Evolutionary conservation across 2,329 filamentous ascomycete genomes (phyloP), one percentile per base, ranked within the genome.

Genomic region (Neofusicoccum cordaticola): DNA sequence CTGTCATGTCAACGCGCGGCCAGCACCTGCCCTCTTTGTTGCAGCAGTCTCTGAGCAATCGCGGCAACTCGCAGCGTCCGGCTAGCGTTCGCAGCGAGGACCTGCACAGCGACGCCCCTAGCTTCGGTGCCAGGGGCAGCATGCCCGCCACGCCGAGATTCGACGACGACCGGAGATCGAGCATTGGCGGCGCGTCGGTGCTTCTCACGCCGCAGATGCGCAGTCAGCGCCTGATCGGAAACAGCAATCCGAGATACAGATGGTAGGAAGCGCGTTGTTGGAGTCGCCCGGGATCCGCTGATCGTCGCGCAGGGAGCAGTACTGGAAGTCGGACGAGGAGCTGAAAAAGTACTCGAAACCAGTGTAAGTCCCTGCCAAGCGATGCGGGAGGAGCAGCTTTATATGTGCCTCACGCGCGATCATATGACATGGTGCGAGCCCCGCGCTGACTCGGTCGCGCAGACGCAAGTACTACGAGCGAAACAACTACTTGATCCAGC

Each of bases 391-490:
- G 19, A 9, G 2, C 9, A 51, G 22, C 51, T 19, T 47, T 60
- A 45, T 45, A 60, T 60, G 8, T 12, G 15, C 7, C 9, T 35
- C 22, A 19, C 53, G 13, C 53, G 41, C 53, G 22, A 17, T 48
- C 58, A 62, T 50, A 41, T 62, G 35, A 19, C 17, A 37, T 62
- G 64, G 53, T 58, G 66, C 65, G 69, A 67, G 71, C 53, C n/a
- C 7, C 27, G 12, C n/a, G 35, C 56, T 51, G 42, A 60, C 56
- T 37, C 56, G 56, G n/a, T 39, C 6, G 4, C 5, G 34, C 68
- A 89, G 87, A 66, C 90, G 93, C 52, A 74, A 89, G 72, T 97
- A 97, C 79, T 96, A 98, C 73, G 89, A 96, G 81, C 87, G 91
- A 48, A 94, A 89, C 73, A 98, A 98, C 78, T 88, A 89, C 69